phyloP scores from a whole-genome alignment of 306 rosid species.

The Quercus alba region DNA sequence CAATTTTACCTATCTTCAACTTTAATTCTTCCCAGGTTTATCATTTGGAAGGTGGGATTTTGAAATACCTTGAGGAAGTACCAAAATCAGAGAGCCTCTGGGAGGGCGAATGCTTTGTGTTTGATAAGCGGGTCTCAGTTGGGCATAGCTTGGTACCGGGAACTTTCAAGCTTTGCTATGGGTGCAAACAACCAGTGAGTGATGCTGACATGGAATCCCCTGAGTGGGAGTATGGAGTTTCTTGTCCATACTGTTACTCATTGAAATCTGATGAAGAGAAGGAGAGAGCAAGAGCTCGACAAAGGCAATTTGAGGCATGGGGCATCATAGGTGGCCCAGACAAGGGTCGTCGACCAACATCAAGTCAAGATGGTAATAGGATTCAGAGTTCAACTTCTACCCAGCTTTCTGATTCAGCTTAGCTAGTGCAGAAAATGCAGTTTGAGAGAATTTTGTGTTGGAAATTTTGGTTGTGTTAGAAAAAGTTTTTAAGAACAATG shows the following conservation, averaged over 20 bases:
- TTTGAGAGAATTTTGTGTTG: neutral
- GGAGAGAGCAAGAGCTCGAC: slow-evolving; percentile 94
- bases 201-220: slow-evolving; percentile 87
- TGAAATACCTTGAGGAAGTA: slow-evolving; percentile 88
- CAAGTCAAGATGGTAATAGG: slow-evolving; percentile 10
- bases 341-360: slow-evolving; percentile 56
- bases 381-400: slow-evolving; percentile 10
- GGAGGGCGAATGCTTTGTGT: slow-evolving; percentile 97
- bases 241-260: slow-evolving; percentile 72
- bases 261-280: slow-evolving; percentile 81
- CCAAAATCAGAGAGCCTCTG: slow-evolving; percentile 76
- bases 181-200: slow-evolving; percentile 93
- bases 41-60: slow-evolving; percentile 98
- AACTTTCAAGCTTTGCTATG: slow-evolving; percentile 87
- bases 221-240: slow-evolving; percentile 73
- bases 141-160: slow-evolving; percentile 88
- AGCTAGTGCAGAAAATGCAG: slow-evolving; percentile 1
- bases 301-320: slow-evolving; percentile 83
- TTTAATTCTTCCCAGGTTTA: slow-evolving; percentile 45
- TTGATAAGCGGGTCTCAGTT: slow-evolving; percentile 89
- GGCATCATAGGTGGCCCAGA: slow-evolving; percentile 92
- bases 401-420: slow-evolving; percentile 52
- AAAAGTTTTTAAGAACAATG: neutral
- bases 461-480: too few relatives aligned
- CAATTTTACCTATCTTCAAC: neutral